These are phyloP conservation scores for Phytomonas sp. DNA, from an alignment of 208 protist genomes.

Conservation along the genomic window DNA sequence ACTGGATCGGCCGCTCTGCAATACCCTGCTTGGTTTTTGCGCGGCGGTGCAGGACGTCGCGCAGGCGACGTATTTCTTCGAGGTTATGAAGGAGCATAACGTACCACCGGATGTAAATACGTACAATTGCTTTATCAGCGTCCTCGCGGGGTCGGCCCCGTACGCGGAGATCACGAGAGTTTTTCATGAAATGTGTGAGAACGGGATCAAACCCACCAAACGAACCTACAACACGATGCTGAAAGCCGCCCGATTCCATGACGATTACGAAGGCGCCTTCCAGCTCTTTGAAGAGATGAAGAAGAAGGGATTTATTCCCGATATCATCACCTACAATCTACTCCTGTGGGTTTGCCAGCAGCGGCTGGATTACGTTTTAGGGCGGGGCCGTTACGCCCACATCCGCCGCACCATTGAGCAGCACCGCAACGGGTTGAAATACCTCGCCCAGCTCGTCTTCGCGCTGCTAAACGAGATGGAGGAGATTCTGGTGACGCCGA, in stretches of 20 bases:
- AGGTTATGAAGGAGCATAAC: slow-evolving; percentile 80
- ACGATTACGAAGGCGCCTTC: slow-evolving; percentile 86
- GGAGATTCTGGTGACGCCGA: slow-evolving; percentile 49
- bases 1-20: slow-evolving; percentile 79
- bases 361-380: slow-evolving; percentile 75
- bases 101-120: slow-evolving; percentile 76
- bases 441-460: slow-evolving; percentile 63
- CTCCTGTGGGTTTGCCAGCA: slow-evolving; percentile 72
- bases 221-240: slow-evolving; percentile 88
- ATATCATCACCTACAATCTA: slow-evolving; percentile 90
- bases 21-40: slow-evolving; percentile 87
- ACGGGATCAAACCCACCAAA: slow-evolving; percentile 44
- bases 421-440: slow-evolving; percentile 28
- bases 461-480: slow-evolving; percentile 78
- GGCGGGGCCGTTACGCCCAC: slow-evolving; percentile 26
- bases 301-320: slow-evolving; percentile 63
- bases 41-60: slow-evolving; percentile 76
- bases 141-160: slow-evolving; percentile 72
- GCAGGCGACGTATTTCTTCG: slow-evolving; percentile 81
- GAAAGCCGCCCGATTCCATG: slow-evolving; percentile 50
- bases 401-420: slow-evolving; percentile 55
- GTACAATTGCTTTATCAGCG: slow-evolving; percentile 90
- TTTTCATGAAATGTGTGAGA: slow-evolving; percentile 61
- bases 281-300: slow-evolving; percentile 91
- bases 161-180: slow-evolving; percentile 73